These are phyloP conservation scores for Bolboschoenoplectus hybrid DNA, from an alignment of 202 grass and related monocot species.

Conservation along the genomic window DNA sequence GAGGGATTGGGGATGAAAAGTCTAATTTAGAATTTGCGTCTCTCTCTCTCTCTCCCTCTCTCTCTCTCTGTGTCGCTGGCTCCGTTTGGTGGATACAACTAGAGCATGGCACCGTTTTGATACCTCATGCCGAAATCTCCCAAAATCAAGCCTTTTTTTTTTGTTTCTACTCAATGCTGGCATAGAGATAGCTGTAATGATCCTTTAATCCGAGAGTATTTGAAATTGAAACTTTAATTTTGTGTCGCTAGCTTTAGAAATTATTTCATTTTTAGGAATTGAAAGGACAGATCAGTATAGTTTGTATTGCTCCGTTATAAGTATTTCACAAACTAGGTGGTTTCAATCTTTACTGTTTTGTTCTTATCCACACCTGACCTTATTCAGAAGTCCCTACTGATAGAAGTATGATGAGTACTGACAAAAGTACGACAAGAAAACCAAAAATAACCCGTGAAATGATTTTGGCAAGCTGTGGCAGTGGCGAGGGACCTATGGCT, in stretches of 20 bases:
- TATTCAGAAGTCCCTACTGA: constrained; percentile 1
- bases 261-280: background rate
- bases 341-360: constrained; percentile 4
- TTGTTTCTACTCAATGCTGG: background rate
- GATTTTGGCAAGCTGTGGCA: background rate
- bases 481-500: background rate
- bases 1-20: background rate
- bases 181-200: background rate
- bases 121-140: background rate
- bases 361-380: background rate
- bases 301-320: background rate
- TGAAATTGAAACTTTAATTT: background rate
- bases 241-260: background rate
- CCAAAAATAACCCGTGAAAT: background rate
- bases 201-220: background rate
- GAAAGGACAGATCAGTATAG: background rate
- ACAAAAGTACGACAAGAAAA: background rate
- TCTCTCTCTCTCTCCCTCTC: no score
- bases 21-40: background rate
- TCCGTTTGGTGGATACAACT: background rate
- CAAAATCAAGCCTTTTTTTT: background rate
- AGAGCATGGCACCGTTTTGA: constrained; percentile 4
- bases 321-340: background rate
- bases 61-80: background rate
- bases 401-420: background rate